Conservation (phyloP, 495 filamentous ascomycete genomes). For the Amniculicola lignicola region DNA sequence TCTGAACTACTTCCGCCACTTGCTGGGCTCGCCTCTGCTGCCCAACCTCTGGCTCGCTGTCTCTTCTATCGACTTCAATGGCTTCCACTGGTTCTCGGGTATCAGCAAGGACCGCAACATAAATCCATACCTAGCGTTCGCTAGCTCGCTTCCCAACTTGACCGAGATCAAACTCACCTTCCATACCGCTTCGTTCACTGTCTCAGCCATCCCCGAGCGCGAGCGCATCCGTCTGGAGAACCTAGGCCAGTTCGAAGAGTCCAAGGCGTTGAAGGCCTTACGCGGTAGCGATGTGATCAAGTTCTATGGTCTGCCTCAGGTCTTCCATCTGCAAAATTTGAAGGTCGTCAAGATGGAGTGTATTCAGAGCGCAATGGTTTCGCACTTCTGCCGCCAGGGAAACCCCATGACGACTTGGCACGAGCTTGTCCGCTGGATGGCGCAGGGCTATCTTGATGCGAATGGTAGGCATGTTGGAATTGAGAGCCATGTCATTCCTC, state of each 20-base stretch:
- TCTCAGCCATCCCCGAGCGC: neutral
- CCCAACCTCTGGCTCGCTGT: neutral
- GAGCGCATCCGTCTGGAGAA: constrained; percentile 2
- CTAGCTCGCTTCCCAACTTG: neutral
- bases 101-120: neutral
- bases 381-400: neutral
- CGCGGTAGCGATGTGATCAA: neutral
- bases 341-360: constrained; percentile 1
- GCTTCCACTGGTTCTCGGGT: constrained; percentile 20
- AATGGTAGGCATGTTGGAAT: too few relatives aligned
- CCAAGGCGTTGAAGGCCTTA: neutral
- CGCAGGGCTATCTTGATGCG: neutral
- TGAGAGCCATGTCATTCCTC: too few relatives aligned
- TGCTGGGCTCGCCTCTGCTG: neutral
- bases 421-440: neutral
- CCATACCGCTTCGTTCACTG: constrained; percentile 7
- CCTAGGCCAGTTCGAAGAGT: neutral
- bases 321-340: neutral
- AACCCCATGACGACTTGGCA: neutral
- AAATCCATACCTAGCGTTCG: constrained; percentile 1
- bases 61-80: neutral
- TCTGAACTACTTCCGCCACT: neutral
- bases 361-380: neutral
- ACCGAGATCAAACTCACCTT: constrained; percentile 1
- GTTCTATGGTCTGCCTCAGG: neutral